A percentile compares a stretch with the other conserved stretches of the same genome.
phyloP scores from a whole-genome alignment of 257 asterid genomes.

The Nicotiana knightiana region DNA sequence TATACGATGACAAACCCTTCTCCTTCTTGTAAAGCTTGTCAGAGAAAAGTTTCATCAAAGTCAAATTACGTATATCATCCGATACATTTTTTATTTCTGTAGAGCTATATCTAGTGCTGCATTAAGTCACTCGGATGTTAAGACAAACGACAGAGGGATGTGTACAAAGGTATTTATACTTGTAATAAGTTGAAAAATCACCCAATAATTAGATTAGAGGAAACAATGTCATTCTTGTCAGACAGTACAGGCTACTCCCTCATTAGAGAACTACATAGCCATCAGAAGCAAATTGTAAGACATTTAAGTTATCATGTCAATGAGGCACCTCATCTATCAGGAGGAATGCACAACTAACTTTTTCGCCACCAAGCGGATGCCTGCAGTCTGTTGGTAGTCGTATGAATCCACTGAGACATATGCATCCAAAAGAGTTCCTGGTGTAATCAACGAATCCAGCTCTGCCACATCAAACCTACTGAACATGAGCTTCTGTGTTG shows the following conservation, averaged over 20 bases:
- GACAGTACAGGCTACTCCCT: neutral
- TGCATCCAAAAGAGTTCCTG: conserved; percentile 62
- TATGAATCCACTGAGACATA: conserved; percentile 64
- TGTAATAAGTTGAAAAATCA: neutral
- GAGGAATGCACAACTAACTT: conserved; percentile 49
- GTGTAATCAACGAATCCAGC: conserved; percentile 44
- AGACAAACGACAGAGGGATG: neutral
- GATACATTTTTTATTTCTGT: neutral
- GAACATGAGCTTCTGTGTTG: conserved; percentile 47
- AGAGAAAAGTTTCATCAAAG: neutral
- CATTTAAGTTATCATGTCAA: neutral
- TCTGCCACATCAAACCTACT: conserved; percentile 48
- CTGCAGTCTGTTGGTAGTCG: conserved; percentile 76
- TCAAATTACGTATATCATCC: neutral
- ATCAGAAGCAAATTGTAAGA: neutral
- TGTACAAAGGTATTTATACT: neutral
- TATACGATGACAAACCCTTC: neutral
- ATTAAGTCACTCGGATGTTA: neutral
- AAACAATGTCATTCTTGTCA: neutral
- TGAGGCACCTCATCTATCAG: conserved; percentile 12
- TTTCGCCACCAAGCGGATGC: conserved; percentile 73
- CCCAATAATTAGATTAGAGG: neutral
- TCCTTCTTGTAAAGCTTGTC: neutral
- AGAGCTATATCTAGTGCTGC: neutral
- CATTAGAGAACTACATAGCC: neutral